Evolutionary conservation across 169 alveolate genomes (phyloP).

Genomic region (Ichthyophthirius multifiliis): DNA sequence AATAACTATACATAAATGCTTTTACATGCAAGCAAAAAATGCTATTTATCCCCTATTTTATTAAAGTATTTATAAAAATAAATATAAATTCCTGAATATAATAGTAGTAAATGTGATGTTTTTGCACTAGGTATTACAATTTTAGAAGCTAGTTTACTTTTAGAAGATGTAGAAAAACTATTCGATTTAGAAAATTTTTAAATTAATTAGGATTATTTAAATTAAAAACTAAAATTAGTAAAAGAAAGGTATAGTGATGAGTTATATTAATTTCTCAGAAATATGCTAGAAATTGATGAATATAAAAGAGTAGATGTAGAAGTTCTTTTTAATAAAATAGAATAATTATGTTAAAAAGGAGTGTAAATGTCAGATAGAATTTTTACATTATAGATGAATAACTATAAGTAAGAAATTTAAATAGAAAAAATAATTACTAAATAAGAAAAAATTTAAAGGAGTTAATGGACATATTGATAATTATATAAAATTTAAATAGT

Average conservation of each 20-base stretch:
- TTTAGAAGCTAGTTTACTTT: not conserved
- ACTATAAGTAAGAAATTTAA: not conserved
- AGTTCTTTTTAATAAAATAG: not conserved
- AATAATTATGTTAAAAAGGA: not conserved
- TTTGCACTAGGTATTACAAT: not conserved
- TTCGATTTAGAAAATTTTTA: not conserved
- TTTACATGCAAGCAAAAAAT: not conserved
- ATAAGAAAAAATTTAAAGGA: not conserved
- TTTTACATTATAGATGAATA: not conserved
- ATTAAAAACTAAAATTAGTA: not conserved
- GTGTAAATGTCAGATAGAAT: constrained; percentile 2
- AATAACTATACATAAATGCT: not conserved
- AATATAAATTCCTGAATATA: not conserved
- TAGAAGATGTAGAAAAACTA: not conserved
- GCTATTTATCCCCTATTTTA: not conserved
- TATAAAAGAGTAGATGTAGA: not conserved
- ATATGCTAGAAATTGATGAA: not conserved
- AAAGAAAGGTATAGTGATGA: not conserved
- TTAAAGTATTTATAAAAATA: not conserved
- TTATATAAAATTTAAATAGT: too few species aligned
- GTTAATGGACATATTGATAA: constrained; percentile 4
- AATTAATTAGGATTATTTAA: not conserved
- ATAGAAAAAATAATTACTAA: not conserved
- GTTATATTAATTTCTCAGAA: not conserved
- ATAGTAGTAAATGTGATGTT: not conserved